Evolutionary conservation across 129 eudicot genomes (phyloP).

Genomic region (Flaveria bidentis): DNA sequence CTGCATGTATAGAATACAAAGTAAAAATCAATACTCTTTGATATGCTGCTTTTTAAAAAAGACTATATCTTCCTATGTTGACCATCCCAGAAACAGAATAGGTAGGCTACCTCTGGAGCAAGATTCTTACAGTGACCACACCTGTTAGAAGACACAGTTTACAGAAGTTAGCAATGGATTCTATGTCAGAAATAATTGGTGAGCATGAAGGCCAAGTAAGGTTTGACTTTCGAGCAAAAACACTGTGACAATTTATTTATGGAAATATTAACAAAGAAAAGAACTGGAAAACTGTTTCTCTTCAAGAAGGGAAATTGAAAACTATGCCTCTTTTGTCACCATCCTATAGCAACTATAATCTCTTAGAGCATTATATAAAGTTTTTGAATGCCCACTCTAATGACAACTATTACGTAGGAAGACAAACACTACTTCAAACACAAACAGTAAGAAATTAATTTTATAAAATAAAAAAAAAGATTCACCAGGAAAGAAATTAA

Average conservation of each 20-base stretch:
- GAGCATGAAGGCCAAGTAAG: not conserved
- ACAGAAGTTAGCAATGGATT: constrained; percentile 5
- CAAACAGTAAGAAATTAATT: not conserved
- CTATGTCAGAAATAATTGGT: not conserved
- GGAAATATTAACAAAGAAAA: not conserved
- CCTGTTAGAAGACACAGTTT: constrained; percentile 37
- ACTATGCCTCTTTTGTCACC: not conserved
- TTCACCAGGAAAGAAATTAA: not conserved
- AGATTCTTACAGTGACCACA: constrained; percentile 78
- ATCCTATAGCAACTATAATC: not conserved
- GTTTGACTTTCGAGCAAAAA: no score
- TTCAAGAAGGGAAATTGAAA: not conserved
- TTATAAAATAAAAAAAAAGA: not conserved
- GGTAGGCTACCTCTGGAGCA: constrained; percentile 71
- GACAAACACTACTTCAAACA: not conserved
- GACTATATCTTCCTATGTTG: not conserved
- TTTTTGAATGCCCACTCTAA: not conserved
- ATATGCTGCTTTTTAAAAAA: not conserved
- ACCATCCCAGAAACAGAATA: not conserved
- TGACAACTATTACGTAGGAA: not conserved
- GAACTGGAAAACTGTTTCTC: not conserved
- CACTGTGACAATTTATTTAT: not conserved
- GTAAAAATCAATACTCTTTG: not conserved
- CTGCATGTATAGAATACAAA: constrained; percentile 35
- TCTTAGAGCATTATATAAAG: not conserved